Evolutionary conservation across 495 filamentous ascomycete genomes (phyloP), one percentile per base, ranked within the genome.

Genomic region (Hyaloscypha bicolor): DNA sequence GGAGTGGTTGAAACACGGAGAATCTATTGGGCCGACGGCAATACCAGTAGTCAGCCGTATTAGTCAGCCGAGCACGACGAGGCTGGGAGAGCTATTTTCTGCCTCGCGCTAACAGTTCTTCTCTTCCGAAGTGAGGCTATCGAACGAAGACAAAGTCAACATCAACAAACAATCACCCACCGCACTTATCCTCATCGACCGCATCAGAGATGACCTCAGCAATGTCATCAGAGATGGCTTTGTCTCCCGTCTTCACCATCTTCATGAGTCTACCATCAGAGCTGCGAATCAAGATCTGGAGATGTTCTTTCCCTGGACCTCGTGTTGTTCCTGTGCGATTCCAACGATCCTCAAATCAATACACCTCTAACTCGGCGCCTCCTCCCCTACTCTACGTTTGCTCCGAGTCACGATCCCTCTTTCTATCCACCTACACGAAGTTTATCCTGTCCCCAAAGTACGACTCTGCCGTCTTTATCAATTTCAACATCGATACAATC

Each of bases 321-420:
- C 71, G 71, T 21, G 56, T 75, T 56, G 64, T 70, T 3, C 45
- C 68, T 42, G 68, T 70, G 6, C 68, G 68, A 4, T 70, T 59
- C 48, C 60, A 60, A 21, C 59, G 64, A 12, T 4, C 30, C n/a
- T 37, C 31, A 3, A 59, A 64, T 25, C 63, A 67, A 61, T 70
- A 70, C 31, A 61, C 48, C 29, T 67, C 63, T 6, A 22, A 42
- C 6, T 3, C 16, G 11, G 16, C 63, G 35, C 70, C 70, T 25
- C 67, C 63, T 9, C 0, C 59, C 2, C 67, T 68, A 14, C 64
- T 72, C 1, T 56, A 64, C 62, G 51, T 52, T 11, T 70, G 56
- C 39, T n/a, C 56, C n/a, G 71, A 72, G 61, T 70, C 71, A 3
- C 61, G 71, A 14, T 16, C 57, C 2, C 14, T 68, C 19, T 70